Percentiles rank a stretch among this genome's conserved stretches.
phyloP scores from a whole-genome alignment of 1,139 yeast genomes.

The Candida anutae region DNA sequence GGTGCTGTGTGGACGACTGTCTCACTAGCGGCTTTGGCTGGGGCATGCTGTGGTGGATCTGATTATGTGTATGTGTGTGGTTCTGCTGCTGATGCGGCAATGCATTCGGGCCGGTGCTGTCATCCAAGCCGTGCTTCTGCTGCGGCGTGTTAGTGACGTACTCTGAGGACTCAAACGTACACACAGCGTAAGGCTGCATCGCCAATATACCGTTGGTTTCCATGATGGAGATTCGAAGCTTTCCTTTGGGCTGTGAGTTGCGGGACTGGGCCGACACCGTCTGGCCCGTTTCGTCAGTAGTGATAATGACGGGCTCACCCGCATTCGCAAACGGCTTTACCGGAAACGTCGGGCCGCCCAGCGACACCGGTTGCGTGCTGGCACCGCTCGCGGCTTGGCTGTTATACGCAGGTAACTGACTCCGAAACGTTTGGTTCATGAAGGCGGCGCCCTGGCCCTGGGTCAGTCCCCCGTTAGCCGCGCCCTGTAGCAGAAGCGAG shows the following conservation, averaged over 20 bases:
- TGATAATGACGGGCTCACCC: slow-evolving; percentile 31
- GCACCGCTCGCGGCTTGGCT: slow-evolving; percentile 6
- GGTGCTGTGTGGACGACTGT: slow-evolving; percentile 59
- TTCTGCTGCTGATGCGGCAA: slow-evolving; percentile 2
- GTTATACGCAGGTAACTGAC: no score
- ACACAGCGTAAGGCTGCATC: slow-evolving; percentile 83
- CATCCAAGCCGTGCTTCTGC: not conserved
- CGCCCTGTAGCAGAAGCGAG: slow-evolving; percentile 3
- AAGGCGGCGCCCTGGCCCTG: no score
- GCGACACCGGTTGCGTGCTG: slow-evolving; percentile 5
- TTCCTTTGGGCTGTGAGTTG: slow-evolving; percentile 61
- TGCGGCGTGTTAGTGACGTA: slow-evolving; percentile 38
- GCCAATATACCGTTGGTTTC: slow-evolving; percentile 65
- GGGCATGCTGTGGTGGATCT: slow-evolving; percentile 8
- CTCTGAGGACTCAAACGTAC: slow-evolving; percentile 90
- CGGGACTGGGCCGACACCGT: slow-evolving; percentile 18
- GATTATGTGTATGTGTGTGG: slow-evolving; percentile 4
- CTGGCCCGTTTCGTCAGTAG: slow-evolving; percentile 42
- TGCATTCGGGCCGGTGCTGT: no score
- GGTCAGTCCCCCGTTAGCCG: slow-evolving; percentile 7
- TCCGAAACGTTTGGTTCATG: slow-evolving; percentile 20
- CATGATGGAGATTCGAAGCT: slow-evolving; percentile 68
- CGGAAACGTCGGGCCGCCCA: slow-evolving; percentile 1
- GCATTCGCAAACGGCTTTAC: not conserved
- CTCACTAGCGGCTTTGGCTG: slow-evolving; percentile 32